Conservation (phyloP, 225 moss, liverwort and hornwort genomes). For the Thuidium tamariscinum region DNA sequence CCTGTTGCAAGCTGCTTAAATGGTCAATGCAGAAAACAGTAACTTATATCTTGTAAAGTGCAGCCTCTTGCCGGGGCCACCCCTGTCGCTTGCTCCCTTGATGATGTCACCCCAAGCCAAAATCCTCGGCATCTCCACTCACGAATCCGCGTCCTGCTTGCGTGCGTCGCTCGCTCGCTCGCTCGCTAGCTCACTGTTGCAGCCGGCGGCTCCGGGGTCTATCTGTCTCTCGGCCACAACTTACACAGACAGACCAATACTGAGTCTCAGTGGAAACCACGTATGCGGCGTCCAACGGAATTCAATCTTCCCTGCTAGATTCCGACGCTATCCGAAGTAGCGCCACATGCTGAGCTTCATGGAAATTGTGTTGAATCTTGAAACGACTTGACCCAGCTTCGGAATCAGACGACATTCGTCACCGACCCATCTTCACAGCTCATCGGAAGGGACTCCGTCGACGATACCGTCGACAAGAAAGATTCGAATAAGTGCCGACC, state of each 20-base stretch:
- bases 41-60: background rate
- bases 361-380: background rate
- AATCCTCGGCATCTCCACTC: background rate
- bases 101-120: conserved; percentile 1
- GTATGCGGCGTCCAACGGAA: background rate
- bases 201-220: background rate
- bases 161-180: background rate
- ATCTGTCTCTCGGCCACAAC: background rate
- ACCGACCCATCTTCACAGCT: background rate
- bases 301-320: background rate
- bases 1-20: background rate
- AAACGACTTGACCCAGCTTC: background rate
- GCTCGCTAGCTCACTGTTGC: background rate
- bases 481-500: background rate
- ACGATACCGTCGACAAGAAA: too few relatives aligned
- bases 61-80: background rate
- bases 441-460: background rate
- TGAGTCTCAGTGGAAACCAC: background rate
- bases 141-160: background rate
- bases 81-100: background rate
- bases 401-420: background rate
- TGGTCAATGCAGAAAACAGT: conserved; percentile 7
- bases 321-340: background rate
- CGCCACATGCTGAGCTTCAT: background rate
- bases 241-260: background rate